Base-by-base conservation (phyloP, 2,329 filamentous ascomycete genomes). In the Gliomastix tumulicola region DNA sequence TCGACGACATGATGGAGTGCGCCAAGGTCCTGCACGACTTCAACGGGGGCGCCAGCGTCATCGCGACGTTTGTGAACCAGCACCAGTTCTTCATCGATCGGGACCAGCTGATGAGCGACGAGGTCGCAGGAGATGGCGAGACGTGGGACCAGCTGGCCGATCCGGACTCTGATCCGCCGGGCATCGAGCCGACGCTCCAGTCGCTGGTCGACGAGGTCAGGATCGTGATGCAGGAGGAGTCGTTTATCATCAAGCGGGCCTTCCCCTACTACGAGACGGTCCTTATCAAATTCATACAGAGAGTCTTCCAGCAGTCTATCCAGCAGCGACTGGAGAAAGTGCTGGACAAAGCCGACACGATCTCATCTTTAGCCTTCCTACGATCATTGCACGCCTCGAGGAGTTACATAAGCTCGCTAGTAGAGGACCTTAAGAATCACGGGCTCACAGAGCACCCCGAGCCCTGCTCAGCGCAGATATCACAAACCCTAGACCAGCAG, bases 31-130 rank as follows among this genome's bases (percentile, higher is more conserved):
- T 98, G 43, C 76, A 92, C 55, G 92, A 97, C 61, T 98, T 98
- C 70, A 95, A 90, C 57, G 88, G 92, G 36, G 92, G 92, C 35
- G 81, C 88, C 39, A 97, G 89, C 56, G 92, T 97, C 41, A 94
- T 96, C 59, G 90, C 87, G 12, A 73, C 90, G 10, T 98, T 97
- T 59, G 90, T 98, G 54, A 98, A 98, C 55, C 92, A 98, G 59
- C 94, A 98, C 62, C 88, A 95, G 53, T 98, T 98, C 71, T 98
- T 98, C 64, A 96, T 98, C 53, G 92, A 97, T 55, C 76, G 89
- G 19, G 92, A 88, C 47, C 90, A 97, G 57, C 69, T 98, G 39
- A 82, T 95, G 34, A 84, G 83, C 1, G 89, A 95, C 50, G 89
- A 95, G 56, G 78, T 94, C 13, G 74, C 74, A 4, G 74, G 77